These are phyloP conservation scores for Trichophaea hybrida DNA, from an alignment of 2,329 filamentous ascomycete species.

Conservation along the genomic window DNA sequence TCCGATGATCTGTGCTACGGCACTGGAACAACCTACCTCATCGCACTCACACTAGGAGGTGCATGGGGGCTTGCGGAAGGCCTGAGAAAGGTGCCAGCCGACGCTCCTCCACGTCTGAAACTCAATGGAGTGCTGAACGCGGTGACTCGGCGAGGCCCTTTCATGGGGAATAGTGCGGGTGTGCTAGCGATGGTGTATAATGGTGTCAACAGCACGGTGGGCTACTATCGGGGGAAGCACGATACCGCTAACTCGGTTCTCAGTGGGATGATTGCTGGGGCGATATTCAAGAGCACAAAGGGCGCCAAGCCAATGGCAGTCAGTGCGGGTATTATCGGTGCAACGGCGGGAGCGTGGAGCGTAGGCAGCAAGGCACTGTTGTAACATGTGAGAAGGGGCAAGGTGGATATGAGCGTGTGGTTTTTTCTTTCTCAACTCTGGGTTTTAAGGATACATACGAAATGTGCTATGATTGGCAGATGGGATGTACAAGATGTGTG, in stretches of 20 bases:
- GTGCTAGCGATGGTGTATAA: constrained; percentile 96
- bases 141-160: constrained; percentile 81
- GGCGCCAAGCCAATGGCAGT: constrained; percentile 87
- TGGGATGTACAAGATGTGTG: not conserved
- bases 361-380: constrained; percentile 36
- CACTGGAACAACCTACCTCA: constrained; percentile 82
- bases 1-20: constrained; percentile 97
- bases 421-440: constrained; percentile 1
- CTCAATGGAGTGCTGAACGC: constrained; percentile 92
- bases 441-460: not conserved
- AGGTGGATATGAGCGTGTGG: not conserved
- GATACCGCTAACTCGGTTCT: constrained; percentile 78
- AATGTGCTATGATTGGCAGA: not conserved
- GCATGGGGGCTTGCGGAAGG: constrained; percentile 89
- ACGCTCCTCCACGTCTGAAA: constrained; percentile 75
- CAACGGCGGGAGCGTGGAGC: constrained; percentile 75
- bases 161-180: constrained; percentile 88
- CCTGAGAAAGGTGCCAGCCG: constrained; percentile 52
- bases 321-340: constrained; percentile 76
- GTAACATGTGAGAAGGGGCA: not conserved
- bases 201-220: constrained; percentile 72
- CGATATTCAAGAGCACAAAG: constrained; percentile 91
- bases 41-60: constrained; percentile 73
- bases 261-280: constrained; percentile 76
- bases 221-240: constrained; percentile 66